Evolutionary conservation across 805 yeast species (phyloP), one percentile per base, ranked within the genome.

Genomic region (Candida maesae): DNA sequence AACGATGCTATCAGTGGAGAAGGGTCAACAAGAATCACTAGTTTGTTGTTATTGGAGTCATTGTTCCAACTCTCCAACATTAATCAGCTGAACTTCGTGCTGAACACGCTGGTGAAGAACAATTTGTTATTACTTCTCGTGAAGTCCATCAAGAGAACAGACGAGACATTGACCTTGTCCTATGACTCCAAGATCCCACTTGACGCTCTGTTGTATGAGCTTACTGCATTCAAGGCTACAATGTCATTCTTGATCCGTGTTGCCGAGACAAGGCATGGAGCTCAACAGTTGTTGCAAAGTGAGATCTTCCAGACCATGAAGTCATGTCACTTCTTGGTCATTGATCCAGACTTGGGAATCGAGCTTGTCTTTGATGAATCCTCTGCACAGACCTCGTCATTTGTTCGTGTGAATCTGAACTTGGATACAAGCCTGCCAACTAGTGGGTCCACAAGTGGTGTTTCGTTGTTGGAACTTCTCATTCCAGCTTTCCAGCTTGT

Each of bases 311-410:
- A 78, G 14, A 67, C 77, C 1, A 67, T 90, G 39, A 74, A 70
- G 41, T 67, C 74, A 11, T 76, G 82, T 29, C 64, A 64, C 15
- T 74, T 88, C 47, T 64, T 87, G 33, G 59, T 67, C 26, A 70
- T 81, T 29, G 96, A 90, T 59, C 89, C 93, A 1, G 96, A 84
- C 55, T 65, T 88, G 26, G 95, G 95, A 0, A 63, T 84, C 35
- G 78, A 72, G 35, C 58, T 81, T 36, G 59, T 65, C 3, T 66
- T 74, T 38, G 73, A 66, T 41, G 70, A 67, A 35, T 48, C 56
- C 2, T 51, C 58, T 4, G 48, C 50, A 10, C 52, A 58, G 25
- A 52, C 55, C 23, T 55, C 65, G 3, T 58, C 59, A 12, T 60
- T 60, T 33, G 65, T 74, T 10, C 66, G 61, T 21, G 65, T 78